Conservation (phyloP, 495 filamentous ascomycete species). For the Pseudoneurospora amorphoporcata region DNA sequence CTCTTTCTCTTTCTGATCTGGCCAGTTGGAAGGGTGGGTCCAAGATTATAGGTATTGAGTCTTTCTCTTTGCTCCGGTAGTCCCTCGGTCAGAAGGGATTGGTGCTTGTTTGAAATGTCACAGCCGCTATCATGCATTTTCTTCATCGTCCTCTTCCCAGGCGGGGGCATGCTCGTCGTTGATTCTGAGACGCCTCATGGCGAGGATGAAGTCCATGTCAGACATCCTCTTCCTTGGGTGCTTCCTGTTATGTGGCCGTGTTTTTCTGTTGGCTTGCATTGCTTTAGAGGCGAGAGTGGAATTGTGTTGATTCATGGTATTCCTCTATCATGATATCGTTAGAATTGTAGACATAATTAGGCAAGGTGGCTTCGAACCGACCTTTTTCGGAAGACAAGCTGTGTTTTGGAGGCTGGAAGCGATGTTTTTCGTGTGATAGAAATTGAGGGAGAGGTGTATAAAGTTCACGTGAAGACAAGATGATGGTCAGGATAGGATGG, state of each 20-base stretch:
- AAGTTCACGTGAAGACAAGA: neutral
- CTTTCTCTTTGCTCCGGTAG: neutral
- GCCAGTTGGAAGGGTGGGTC: neutral
- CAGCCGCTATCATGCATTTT: neutral
- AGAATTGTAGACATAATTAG: neutral
- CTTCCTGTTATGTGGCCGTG: neutral
- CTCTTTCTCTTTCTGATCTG: neutral
- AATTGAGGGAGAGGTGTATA: neutral
- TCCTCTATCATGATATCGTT: neutral
- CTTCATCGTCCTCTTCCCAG: neutral
- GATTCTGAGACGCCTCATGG: neutral
- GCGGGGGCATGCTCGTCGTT: neutral
- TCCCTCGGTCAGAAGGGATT: neutral
- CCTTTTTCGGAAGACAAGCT: neutral
- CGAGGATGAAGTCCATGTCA: neutral
- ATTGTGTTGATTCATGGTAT: neutral
- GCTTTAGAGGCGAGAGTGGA: neutral
- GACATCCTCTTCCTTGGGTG: neutral
- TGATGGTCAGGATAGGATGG: neutral
- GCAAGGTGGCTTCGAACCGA: neutral
- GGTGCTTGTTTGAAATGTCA: neutral
- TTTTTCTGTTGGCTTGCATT: neutral
- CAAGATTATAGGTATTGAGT: neutral
- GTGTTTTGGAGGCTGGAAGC: neutral
- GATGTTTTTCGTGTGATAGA: neutral